Evolutionary conservation across 2,329 filamentous ascomycete genomes (phyloP).

Genomic region (Pseudogymnoascus sp.): DNA sequence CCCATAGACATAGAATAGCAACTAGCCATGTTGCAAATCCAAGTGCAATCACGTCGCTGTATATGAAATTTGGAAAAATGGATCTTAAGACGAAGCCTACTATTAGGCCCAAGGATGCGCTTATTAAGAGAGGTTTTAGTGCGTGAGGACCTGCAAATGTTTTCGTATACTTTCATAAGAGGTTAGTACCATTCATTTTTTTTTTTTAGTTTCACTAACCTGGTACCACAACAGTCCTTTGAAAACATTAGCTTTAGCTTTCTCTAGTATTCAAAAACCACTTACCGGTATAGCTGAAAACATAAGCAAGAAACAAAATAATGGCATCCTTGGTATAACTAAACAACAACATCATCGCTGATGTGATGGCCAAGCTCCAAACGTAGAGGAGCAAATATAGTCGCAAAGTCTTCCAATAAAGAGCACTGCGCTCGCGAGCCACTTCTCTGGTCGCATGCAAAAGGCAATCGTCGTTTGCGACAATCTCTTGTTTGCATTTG

Average conservation of each 20-base stretch:
- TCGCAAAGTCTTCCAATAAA: slow-evolving; percentile 44
- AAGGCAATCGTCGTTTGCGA: slow-evolving; percentile 38
- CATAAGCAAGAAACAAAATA: slow-evolving; percentile 11
- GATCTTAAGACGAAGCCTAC: slow-evolving; percentile 39
- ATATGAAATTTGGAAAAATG: slow-evolving; percentile 33
- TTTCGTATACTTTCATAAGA: slow-evolving; percentile 32
- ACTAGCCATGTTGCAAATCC: slow-evolving; percentile 45
- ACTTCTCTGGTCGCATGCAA: slow-evolving; percentile 26
- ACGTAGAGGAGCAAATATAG: slow-evolving; percentile 44
- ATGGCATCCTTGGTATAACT: slow-evolving; percentile 34
- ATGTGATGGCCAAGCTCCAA: slow-evolving; percentile 44
- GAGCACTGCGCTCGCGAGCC: slow-evolving; percentile 25
- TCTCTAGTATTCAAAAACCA: no score
- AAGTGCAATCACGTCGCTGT: slow-evolving; percentile 40
- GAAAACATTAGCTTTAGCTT: slow-evolving; percentile 34
- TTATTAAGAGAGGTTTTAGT: slow-evolving; percentile 40
- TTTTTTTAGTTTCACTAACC: neutral
- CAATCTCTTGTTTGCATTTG: slow-evolving; percentile 35
- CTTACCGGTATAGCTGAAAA: no score
- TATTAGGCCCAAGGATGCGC: slow-evolving; percentile 39
- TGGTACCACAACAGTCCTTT: slow-evolving; percentile 47
- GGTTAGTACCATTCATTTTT: neutral
- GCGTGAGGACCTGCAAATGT: slow-evolving; percentile 45
- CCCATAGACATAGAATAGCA: slow-evolving; percentile 41
- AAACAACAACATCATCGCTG: slow-evolving; percentile 45